Conservation (phyloP, 768 basidiomycete species). For the Suillus subaureus region DNA sequence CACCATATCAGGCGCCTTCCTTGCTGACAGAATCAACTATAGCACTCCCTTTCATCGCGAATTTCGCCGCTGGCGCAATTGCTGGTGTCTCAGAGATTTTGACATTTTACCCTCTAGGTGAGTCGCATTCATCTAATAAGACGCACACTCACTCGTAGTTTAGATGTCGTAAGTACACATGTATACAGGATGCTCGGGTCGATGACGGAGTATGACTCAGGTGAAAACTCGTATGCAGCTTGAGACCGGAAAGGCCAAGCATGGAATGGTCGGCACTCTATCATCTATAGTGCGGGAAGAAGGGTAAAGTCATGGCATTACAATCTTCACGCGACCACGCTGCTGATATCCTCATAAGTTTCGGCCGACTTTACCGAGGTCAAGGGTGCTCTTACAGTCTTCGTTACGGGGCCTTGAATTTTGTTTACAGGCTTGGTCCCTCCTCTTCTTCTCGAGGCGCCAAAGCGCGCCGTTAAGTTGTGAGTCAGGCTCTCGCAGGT, state of each 20-base stretch:
- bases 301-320: conserved; percentile 59
- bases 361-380: conserved; percentile 89
- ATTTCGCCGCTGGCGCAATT: conserved; percentile 94
- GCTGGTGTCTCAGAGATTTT: conserved; percentile 87
- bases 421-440: conserved; percentile 76
- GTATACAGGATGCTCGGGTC: conserved; percentile 4
- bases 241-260: conserved; percentile 76
- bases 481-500: conserved; percentile 36
- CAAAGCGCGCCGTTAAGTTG: conserved; percentile 98
- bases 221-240: conserved; percentile 99
- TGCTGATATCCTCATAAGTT: conserved; percentile 41
- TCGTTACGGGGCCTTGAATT: neutral
- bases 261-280: conserved; percentile 84
- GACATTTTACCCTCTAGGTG: conserved; percentile 90
- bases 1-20: neutral
- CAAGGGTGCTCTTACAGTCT: conserved; percentile 9
- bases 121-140: conserved; percentile 25
- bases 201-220: conserved; percentile 39
- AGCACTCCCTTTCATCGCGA: conserved; percentile 87
- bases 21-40: conserved; percentile 14
- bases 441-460: conserved; percentile 93
- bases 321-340: conserved; percentile 20
- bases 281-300: conserved; percentile 83
- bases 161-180: conserved; percentile 78
- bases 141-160: conserved; percentile 8